Evolutionary conservation across 371 early-diverging fungal species (phyloP).

Genomic region (Nosema granulosis): DNA sequence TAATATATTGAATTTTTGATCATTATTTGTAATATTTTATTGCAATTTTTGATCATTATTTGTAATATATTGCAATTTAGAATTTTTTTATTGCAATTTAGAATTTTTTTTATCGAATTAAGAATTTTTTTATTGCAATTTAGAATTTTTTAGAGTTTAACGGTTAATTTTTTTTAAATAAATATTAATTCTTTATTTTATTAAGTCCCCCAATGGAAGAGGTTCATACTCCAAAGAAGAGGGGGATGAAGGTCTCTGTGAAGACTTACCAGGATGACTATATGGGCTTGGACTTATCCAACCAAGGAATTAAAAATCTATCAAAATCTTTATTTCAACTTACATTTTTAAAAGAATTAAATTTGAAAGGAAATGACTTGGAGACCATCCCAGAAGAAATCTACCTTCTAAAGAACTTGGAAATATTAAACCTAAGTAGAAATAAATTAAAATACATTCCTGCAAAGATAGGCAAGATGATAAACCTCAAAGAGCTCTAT

Average conservation of each 20-base stretch:
- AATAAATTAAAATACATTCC: slow-evolving; percentile 81
- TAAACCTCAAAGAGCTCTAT: slow-evolving; percentile 75
- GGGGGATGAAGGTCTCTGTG: not conserved
- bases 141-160: not conserved
- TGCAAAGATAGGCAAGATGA: slow-evolving; percentile 79
- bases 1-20: too few species aligned
- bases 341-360: slow-evolving; percentile 52
- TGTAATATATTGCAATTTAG: not conserved
- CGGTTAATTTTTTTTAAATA: not conserved
- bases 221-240: slow-evolving; percentile 26
- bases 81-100: not conserved
- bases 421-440: slow-evolving; percentile 68
- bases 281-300: slow-evolving; percentile 62
- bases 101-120: not conserved
- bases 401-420: slow-evolving; percentile 55
- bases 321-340: slow-evolving; percentile 55
- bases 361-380: slow-evolving; percentile 59
- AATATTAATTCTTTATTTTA: not conserved
- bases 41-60: not conserved
- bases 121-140: slow-evolving; percentile 10
- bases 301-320: slow-evolving; percentile 61
- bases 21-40: not conserved
- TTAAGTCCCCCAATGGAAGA: slow-evolving; percentile 21
- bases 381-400: slow-evolving; percentile 63
- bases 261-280: slow-evolving; percentile 38